Base-by-base conservation (phyloP, 441 rosid species). In the Metrosideros polymorpha region DNA sequence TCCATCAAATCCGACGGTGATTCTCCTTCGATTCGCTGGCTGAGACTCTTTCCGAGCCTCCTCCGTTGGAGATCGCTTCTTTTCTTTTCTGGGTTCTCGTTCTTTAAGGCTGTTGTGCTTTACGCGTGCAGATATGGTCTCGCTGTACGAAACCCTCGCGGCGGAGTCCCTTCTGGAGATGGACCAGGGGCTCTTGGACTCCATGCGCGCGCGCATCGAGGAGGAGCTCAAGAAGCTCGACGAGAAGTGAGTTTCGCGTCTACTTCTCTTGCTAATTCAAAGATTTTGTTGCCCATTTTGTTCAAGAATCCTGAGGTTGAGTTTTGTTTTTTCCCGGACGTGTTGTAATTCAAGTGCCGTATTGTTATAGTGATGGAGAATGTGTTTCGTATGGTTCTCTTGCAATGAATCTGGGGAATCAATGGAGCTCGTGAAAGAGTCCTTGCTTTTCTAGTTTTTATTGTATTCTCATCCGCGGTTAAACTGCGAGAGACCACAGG, bases 191-290 rank as follows among this genome's bases (percentile, higher is more conserved):
- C 61, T 95, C 82, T 87, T 94, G 90, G 97, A 93, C 85, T 88
- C 94, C 71, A 95, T 95, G 98, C 91, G 92, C 19, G 88, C 91
- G 7, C 92, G 89, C 87, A 96, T 92, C 86, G 98, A 95, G 35
- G 98, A 95, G n/a, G 98, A 98, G 92, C 92, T 95, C 86, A 95
- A 95, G 90, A 96, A 95, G 92, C 94, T 96, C 51, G 98, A 95
- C 45, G 99, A 98, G 86, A 96, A 94, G 99, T 96, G 90, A 92
- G 97, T 90, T 54, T 56, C 57, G 27, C 83, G 56, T 55, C 55
- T 85, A 55, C 4, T 56, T 54, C 1, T 24, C 18, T 7, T 17
- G 45, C 35, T 9, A 66, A 35, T 66, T 66, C 79, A 22, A 0
- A 35, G 79, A 14, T 35, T 66, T 39, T 39, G 6, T 63, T 2